Conservation (phyloP, 2,329 filamentous ascomycete species). For the Apiospora aurea region DNA sequence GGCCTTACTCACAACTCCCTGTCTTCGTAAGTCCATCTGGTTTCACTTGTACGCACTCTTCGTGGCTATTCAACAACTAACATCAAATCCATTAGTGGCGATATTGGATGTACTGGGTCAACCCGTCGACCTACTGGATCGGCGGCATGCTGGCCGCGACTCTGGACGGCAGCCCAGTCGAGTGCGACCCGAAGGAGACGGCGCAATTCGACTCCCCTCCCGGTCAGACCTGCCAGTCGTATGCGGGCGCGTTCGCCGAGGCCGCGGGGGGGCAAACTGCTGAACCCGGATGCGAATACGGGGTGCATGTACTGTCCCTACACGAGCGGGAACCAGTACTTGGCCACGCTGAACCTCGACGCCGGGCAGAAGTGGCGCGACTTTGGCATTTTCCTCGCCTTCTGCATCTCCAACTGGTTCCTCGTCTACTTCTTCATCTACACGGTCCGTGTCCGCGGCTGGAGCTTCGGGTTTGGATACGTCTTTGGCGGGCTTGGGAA, state of each 20-base stretch:
- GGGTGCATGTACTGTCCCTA: constrained; percentile 77
- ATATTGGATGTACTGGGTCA: constrained; percentile 75
- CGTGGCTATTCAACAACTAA: not conserved
- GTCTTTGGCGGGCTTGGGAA: constrained; percentile 52
- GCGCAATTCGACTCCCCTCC: constrained; percentile 65
- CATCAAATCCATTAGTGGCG: constrained; percentile 54
- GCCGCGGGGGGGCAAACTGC: constrained; percentile 65
- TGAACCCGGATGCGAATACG: constrained; percentile 63
- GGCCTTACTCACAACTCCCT: constrained; percentile 69
- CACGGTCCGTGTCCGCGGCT: constrained; percentile 72
- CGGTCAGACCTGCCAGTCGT: constrained; percentile 68
- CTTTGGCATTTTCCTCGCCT: constrained; percentile 76
- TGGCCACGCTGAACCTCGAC: constrained; percentile 60
- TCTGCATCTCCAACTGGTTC: constrained; percentile 73
- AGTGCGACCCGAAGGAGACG: constrained; percentile 52
- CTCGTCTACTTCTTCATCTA: constrained; percentile 82
- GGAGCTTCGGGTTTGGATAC: constrained; percentile 72
- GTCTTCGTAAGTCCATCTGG: constrained; percentile 54
- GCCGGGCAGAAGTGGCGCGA: constrained; percentile 70
- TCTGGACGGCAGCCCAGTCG: constrained; percentile 57
- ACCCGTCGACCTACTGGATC: constrained; percentile 76
- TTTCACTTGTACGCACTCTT: not conserved
- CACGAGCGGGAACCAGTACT: constrained; percentile 63
- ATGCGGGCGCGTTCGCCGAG: constrained; percentile 66
- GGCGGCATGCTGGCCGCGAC: constrained; percentile 72